Conservation (phyloP, 495 filamentous ascomycete genomes). For the Penicillium canariense region DNA sequence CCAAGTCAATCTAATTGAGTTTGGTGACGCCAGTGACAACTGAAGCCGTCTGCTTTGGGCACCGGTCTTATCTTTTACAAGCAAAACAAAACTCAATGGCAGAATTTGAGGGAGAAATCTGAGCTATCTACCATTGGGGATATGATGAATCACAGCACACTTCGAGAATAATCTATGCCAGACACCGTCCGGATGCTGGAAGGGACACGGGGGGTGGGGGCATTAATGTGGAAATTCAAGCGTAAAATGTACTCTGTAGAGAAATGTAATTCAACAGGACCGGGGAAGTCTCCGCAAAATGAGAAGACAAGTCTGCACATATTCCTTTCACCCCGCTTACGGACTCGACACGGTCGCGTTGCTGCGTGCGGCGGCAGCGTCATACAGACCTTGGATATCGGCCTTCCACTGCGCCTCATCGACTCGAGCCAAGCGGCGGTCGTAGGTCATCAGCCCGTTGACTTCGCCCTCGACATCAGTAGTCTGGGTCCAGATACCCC, state of each 20-base stretch:
- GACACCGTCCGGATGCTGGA: neutral
- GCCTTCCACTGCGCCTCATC: conserved; percentile 56
- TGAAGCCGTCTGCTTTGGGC: conserved; percentile 1
- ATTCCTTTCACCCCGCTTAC: neutral
- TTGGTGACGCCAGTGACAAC: conserved; percentile 23
- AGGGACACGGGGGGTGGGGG: neutral
- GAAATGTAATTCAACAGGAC: neutral
- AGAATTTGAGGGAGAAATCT: neutral
- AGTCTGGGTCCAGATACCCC: conserved; percentile 63
- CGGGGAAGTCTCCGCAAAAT: neutral
- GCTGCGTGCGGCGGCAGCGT: conserved; percentile 42
- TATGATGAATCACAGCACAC: conserved; percentile 7
- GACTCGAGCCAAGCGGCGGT: conserved; percentile 54
- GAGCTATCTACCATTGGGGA: conserved; percentile 5
- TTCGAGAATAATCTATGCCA: neutral
- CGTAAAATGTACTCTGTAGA: neutral
- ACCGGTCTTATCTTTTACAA: conserved; percentile 3
- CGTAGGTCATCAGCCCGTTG: conserved; percentile 67
- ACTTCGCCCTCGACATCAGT: conserved; percentile 75
- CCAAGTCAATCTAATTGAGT: conserved; percentile 17
- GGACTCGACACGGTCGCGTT: conserved; percentile 8
- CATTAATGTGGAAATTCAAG: neutral
- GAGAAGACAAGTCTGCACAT: neutral
- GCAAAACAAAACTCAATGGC: neutral
- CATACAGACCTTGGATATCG: conserved; percentile 59